Percentiles rank a stretch among this genome's conserved stretches.
Conservation (phyloP, 495 filamentous ascomycete species). For the Poronia punctata region DNA sequence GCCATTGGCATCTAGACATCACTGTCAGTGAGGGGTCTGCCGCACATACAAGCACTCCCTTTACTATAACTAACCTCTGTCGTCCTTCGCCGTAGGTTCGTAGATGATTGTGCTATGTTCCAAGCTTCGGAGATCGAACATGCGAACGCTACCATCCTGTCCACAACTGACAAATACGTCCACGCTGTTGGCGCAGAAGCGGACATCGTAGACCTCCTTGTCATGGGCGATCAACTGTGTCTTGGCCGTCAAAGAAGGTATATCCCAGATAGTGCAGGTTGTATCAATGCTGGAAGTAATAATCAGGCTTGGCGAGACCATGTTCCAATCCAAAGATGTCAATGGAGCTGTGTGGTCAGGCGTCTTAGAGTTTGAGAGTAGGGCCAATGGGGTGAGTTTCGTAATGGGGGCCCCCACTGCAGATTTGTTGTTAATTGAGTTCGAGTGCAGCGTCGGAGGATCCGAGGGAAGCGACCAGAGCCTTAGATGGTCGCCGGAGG, state of each 20-base stretch:
- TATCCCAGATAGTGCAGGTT: slow-evolving; percentile 99
- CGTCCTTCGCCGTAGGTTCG: slow-evolving; percentile 84
- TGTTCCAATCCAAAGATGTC: slow-evolving; percentile 97
- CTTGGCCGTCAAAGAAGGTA: slow-evolving; percentile 94
- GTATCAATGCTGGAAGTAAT: slow-evolving; percentile 99
- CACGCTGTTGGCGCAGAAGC: slow-evolving; percentile 92
- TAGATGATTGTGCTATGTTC: slow-evolving; percentile 99
- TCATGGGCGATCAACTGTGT: slow-evolving; percentile 98
- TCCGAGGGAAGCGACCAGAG: slow-evolving; percentile 82
- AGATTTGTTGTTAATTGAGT: slow-evolving; percentile 69
- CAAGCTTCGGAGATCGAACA: slow-evolving; percentile 95
- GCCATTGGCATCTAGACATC: slow-evolving; percentile 31
- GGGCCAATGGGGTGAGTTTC: slow-evolving; percentile 87
- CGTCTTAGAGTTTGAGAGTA: slow-evolving; percentile 95
- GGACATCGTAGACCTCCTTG: slow-evolving; percentile 97
- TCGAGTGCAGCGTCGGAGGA: slow-evolving; percentile 47
- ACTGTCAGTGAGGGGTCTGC: neutral
- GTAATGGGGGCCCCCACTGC: slow-evolving; percentile 58
- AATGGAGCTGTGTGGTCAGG: slow-evolving; percentile 96
- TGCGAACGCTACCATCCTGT: slow-evolving; percentile 93
- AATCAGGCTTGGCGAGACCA: slow-evolving; percentile 87
- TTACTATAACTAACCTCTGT: slow-evolving; percentile 54
- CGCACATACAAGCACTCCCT: neutral
- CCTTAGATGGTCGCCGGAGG: slow-evolving; percentile 91
- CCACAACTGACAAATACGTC: slow-evolving; percentile 98